These are phyloP conservation scores for Lolium multiflorum DNA, from an alignment of 176 grass and related monocot species.

Conservation along the genomic window DNA sequence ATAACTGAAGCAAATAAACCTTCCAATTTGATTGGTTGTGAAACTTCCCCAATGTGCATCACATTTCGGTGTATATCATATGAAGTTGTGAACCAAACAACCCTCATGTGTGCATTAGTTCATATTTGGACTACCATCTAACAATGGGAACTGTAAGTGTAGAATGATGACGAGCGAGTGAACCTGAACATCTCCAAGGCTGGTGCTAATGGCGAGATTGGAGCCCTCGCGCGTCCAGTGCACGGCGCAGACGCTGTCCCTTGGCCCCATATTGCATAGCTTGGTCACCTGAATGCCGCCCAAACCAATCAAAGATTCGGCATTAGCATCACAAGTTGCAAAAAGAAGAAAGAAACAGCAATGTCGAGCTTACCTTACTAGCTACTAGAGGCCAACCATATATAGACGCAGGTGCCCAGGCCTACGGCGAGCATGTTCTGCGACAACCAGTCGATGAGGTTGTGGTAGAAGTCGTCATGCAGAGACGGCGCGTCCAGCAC, in stretches of 20 bases:
- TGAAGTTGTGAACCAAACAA: not conserved
- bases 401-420: constrained; percentile 87
- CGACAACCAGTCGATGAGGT: constrained; percentile 94
- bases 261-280: constrained; percentile 83
- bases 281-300: constrained; percentile 67
- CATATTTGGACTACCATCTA: not conserved
- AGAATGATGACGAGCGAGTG: not conserved
- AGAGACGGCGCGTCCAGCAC: constrained; percentile 91
- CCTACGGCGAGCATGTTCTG: constrained; percentile 94
- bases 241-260: constrained; percentile 82
- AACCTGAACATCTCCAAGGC: constrained; percentile 97
- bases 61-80: not conserved
- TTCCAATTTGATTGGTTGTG: not conserved
- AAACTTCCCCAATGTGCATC: not conserved
- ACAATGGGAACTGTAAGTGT: not conserved
- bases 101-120: too few species aligned
- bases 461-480: constrained; percentile 97
- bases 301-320: not conserved
- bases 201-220: constrained; percentile 85
- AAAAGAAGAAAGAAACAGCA: constrained; percentile 9
- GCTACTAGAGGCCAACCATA: constrained; percentile 84
- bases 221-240: constrained; percentile 98
- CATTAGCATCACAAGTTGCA: not conserved
- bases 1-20: too few species aligned
- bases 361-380: constrained; percentile 44